These are phyloP conservation scores for Trichoderma guizhouense DNA, from an alignment of 2,329 filamentous ascomycete species.

Conservation along the genomic window DNA sequence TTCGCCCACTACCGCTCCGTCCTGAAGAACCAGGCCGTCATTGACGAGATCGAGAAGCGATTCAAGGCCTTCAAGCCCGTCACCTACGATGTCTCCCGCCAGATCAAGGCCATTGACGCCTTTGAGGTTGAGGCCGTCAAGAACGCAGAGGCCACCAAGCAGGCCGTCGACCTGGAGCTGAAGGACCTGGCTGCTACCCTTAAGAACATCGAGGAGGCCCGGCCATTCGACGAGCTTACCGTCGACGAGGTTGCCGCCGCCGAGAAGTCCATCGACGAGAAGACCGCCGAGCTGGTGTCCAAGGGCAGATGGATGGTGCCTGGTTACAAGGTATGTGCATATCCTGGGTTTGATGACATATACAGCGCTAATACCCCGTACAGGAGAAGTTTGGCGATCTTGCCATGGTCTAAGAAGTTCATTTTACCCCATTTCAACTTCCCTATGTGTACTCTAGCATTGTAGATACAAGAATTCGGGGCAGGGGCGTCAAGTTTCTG, in stretches of 20 bases:
- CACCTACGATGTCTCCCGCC: conserved; percentile 87
- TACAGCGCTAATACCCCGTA: conserved; percentile 43
- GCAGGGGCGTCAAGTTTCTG: conserved; percentile 32
- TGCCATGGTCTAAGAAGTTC: conserved; percentile 74
- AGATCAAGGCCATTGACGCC: conserved; percentile 96
- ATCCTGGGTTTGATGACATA: not conserved
- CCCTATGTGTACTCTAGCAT: conserved; percentile 65
- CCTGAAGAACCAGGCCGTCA: conserved; percentile 92
- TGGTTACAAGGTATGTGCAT: conserved; percentile 84
- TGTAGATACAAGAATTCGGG: conserved; percentile 58
- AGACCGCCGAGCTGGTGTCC: conserved; percentile 88
- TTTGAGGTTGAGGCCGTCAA: conserved; percentile 96
- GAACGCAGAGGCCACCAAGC: conserved; percentile 96
- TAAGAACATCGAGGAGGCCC: conserved; percentile 93
- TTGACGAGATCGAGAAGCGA: conserved; percentile 97
- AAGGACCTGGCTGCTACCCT: conserved; percentile 91
- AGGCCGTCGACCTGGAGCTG: conserved; percentile 91
- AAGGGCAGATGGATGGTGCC: conserved; percentile 98
- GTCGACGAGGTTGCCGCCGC: conserved; percentile 94
- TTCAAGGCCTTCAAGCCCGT: conserved; percentile 88
- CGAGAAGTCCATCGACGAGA: conserved; percentile 95
- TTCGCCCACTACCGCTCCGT: conserved; percentile 87
- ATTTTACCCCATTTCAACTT: conserved; percentile 38
- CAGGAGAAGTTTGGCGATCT: conserved; percentile 99
- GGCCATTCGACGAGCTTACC: conserved; percentile 95